Conservation (phyloP, 2,329 filamentous ascomycete genomes). For the Colletotrichum cereale region DNA sequence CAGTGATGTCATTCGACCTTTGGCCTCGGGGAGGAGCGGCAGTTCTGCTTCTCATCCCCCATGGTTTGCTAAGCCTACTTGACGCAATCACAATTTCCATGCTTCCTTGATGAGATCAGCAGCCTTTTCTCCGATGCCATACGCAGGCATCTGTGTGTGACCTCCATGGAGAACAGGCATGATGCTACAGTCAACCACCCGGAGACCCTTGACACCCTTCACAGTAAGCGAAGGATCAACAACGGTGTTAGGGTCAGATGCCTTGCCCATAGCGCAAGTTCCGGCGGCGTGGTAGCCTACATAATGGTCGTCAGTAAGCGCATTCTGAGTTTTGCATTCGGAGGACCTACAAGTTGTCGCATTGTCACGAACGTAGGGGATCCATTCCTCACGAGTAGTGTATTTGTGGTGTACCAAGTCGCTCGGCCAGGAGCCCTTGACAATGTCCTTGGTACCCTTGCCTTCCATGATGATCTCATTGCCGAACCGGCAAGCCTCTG, state of each 20-base stretch:
- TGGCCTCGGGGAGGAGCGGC: not conserved
- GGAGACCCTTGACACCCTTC: constrained; percentile 62
- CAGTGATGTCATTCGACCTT: not conserved
- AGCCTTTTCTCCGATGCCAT: constrained; percentile 67
- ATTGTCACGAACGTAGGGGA: constrained; percentile 66
- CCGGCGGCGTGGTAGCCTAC: constrained; percentile 69
- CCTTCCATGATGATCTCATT: constrained; percentile 72
- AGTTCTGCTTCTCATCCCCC: not conserved
- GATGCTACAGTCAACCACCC: constrained; percentile 66
- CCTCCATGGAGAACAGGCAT: constrained; percentile 65
- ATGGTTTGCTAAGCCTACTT: not conserved
- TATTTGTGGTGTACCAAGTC: constrained; percentile 64
- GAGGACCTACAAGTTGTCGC: constrained; percentile 68
- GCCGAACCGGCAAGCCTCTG: constrained; percentile 68
- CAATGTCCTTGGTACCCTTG: constrained; percentile 67
- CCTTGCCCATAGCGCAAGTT: constrained; percentile 65
- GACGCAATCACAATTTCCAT: constrained; percentile 6
- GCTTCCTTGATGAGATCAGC: constrained; percentile 61
- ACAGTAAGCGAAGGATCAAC: constrained; percentile 67
- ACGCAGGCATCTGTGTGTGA: constrained; percentile 69
- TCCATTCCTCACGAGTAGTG: constrained; percentile 69
- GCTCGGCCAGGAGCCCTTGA: constrained; percentile 71
- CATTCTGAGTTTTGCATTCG: not conserved
- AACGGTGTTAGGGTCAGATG: constrained; percentile 62
- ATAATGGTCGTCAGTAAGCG: not conserved